Conservation (phyloP, 495 filamentous ascomycete species). For the Xylaria castorea region DNA sequence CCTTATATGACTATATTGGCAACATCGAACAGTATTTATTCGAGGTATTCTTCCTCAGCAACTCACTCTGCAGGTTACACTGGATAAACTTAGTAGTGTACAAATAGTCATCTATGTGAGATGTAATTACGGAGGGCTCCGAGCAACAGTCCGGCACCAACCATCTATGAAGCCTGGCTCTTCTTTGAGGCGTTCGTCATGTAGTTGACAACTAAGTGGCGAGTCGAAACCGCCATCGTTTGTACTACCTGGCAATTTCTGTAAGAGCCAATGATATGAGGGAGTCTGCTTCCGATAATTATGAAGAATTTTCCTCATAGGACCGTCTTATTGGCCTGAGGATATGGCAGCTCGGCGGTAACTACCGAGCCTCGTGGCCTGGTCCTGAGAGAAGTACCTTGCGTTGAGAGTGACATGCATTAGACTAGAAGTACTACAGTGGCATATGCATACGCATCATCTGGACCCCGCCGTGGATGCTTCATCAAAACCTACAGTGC, state of each 20-base stretch:
- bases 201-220: not conserved
- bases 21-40: not conserved
- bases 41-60: not conserved
- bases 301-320: not conserved
- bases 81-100: not conserved
- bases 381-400: slow-evolving; percentile 17
- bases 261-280: not conserved
- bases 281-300: not conserved
- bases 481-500: not conserved
- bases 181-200: not conserved
- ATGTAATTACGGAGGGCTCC: not conserved
- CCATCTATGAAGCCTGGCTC: not conserved
- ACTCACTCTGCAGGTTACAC: not conserved
- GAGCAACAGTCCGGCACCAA: not conserved
- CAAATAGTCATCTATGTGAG: too few relatives aligned
- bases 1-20: not conserved
- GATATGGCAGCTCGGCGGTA: not conserved
- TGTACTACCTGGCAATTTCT: slow-evolving; percentile 10
- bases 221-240: not conserved
- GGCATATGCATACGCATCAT: slow-evolving; percentile 16
- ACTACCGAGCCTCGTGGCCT: slow-evolving; percentile 18
- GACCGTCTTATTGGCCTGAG: not conserved
- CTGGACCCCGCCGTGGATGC: not conserved
- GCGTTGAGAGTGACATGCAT: slow-evolving; percentile 24
- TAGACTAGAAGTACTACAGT: not conserved